Evolutionary conservation across 306 rosid species (phyloP), one percentile per base, ranked within the genome.

Genomic region (Mucuna pruriens): DNA sequence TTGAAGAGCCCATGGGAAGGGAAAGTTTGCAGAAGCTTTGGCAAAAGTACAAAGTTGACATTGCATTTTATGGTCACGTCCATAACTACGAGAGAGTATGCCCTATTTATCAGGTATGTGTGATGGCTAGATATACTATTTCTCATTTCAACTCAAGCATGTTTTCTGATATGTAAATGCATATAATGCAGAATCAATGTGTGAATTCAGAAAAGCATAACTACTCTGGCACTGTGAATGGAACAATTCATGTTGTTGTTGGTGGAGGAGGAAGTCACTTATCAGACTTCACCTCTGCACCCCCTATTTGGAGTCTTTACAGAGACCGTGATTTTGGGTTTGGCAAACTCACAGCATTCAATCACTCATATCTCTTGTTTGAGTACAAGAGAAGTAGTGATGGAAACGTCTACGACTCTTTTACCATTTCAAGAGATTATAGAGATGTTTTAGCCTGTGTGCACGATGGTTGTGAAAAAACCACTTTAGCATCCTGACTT

Each of bases 81-180:
- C 97, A 95, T 49, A 89, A 91, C 92, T 92, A 92, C 9, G 98
- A 95, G 86, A 86, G 97, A 87, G 71, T 95, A 15, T 95, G 97
- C 67, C 97, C 97, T 49, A 61, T 95, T 64, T 92, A 95, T 87
- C 92, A 92, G 97, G 97, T 92, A 83, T 74, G 19, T 10, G 23
- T 64, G 12, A 23, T 54, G 26, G 12, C 46, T 40, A 71, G 11
- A 31, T 26, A 77, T 38, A 26, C 10, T 10, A 10, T 34, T 39
- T 62, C 15, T 64, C 38, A 16, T 48, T 42, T 54, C 33, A 72
- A 44, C 45, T 42, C 1, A 39, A 39, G 2, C 62, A 2, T 49
- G 20, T 11, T 33, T 62, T 80, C 83, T 85, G 38, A 82, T 66
- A 25, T 16, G 22, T 26, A 16, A 34, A 77, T 62, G 39, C 4